Evolutionary conservation across 108 stramenopile genomes (phyloP).

Genomic region (Hondaea fermentalgiana): DNA sequence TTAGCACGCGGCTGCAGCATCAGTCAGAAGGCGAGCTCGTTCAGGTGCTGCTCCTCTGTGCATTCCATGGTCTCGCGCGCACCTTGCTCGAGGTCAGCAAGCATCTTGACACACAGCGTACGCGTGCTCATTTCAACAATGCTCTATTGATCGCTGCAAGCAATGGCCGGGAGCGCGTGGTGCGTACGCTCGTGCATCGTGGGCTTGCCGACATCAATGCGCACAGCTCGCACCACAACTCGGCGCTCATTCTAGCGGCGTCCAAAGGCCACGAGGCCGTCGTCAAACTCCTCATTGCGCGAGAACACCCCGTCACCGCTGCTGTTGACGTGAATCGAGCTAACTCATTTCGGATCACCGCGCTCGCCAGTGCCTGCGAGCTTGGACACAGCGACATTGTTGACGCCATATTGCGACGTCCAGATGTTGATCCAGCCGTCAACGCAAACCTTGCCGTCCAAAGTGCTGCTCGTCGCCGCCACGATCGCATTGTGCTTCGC

Average conservation of each 20-base stretch:
- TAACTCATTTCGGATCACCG: neutral
- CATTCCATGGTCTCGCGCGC: neutral
- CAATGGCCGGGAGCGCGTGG: neutral
- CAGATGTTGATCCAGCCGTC: neutral
- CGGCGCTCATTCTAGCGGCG: neutral
- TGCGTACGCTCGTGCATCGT: neutral
- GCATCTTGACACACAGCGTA: too few species aligned
- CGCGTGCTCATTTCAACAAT: neutral
- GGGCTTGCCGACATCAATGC: neutral
- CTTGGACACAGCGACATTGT: neutral
- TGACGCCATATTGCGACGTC: neutral
- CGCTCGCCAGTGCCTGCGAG: slow-evolving; percentile 1
- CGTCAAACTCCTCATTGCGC: neutral
- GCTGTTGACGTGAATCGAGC: neutral
- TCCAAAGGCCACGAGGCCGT: neutral
- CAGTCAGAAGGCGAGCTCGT: neutral
- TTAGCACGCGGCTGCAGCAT: neutral
- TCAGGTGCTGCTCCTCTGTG: neutral
- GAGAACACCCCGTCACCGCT: too few species aligned
- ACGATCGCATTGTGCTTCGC: neutral
- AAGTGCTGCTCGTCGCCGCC: neutral
- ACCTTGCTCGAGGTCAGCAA: neutral
- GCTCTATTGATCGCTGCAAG: neutral
- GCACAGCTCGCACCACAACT: slow-evolving; percentile 9
- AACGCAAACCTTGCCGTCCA: neutral